Percentiles rank a stretch among this genome's conserved stretches.
Conservation (phyloP, 306 rosid species). For the Hippophae tibetana region DNA sequence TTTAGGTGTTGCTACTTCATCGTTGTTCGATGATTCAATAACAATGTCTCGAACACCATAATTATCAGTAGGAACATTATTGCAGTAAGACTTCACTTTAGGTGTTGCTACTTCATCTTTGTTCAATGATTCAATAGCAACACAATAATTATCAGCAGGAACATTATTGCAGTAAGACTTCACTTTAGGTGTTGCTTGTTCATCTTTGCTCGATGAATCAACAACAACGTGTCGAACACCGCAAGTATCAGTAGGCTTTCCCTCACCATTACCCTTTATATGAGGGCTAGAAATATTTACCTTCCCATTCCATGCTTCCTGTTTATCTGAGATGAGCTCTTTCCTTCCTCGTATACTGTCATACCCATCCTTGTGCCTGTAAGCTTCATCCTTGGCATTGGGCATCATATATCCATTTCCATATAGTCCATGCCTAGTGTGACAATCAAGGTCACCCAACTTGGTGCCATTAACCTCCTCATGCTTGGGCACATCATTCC, state of each 20-base stretch:
- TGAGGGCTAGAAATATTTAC: conserved; percentile 28
- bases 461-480: conserved; percentile 32
- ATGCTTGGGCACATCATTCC: conserved; percentile 23
- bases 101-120: conserved; percentile 40
- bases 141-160: conserved; percentile 47
- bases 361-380: conserved; percentile 28
- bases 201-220: conserved; percentile 23
- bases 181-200: conserved; percentile 30
- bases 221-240: no score
- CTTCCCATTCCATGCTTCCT: conserved; percentile 31
- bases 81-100: conserved; percentile 42
- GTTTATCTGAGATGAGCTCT: conserved; percentile 29
- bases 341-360: conserved; percentile 31
- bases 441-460: conserved; percentile 30
- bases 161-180: conserved; percentile 46
- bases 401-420: conserved; percentile 32
- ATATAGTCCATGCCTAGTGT: conserved; percentile 30
- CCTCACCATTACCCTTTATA: conserved; percentile 26
- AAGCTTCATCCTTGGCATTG: conserved; percentile 29
- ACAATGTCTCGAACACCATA: conserved; percentile 24
- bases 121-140: conserved; percentile 17
- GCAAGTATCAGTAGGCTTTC: conserved; percentile 23
- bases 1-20: conserved; percentile 39
- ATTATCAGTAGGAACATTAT: conserved; percentile 51
- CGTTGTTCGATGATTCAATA: conserved; percentile 24